A percentile compares a stretch with the other conserved stretches of the same genome.
Conservation (phyloP, 495 filamentous ascomycete genomes). For the Hypoxylon subgilvum region DNA sequence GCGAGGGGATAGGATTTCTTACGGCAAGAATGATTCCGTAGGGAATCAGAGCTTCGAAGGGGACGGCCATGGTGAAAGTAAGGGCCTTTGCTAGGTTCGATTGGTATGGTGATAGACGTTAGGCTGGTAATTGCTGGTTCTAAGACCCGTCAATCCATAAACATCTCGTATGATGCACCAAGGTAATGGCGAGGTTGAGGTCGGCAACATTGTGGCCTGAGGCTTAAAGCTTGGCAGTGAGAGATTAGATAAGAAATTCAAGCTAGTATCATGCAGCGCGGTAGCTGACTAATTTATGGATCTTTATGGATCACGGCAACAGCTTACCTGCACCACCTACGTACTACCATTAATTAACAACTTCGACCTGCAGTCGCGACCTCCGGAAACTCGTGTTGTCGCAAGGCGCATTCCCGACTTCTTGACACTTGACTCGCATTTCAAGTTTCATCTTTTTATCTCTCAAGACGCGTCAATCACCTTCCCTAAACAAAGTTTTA, state of each 20-base stretch:
- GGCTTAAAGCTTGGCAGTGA: background rate
- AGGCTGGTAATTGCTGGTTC: slow-evolving; percentile 5
- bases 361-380: too few species aligned
- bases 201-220: slow-evolving; percentile 6
- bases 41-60: slow-evolving; percentile 93
- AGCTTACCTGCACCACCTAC: too few species aligned
- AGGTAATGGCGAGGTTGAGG: slow-evolving; percentile 10
- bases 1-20: slow-evolving; percentile 49
- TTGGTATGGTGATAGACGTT: slow-evolving; percentile 9
- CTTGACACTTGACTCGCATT: too few species aligned
- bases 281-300: too few species aligned
- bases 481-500: background rate
- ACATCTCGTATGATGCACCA: slow-evolving; percentile 1
- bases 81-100: slow-evolving; percentile 7
- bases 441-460: slow-evolving; percentile 2
- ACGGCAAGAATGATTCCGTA: slow-evolving; percentile 90
- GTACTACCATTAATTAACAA: too few species aligned
- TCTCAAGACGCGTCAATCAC: slow-evolving; percentile 28
- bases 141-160: slow-evolving; percentile 9
- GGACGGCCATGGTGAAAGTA: slow-evolving; percentile 78
- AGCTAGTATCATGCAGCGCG: too few species aligned
- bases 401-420: slow-evolving; percentile 2
- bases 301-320: too few species aligned
- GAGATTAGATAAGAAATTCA: background rate
- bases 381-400: background rate